Evolutionary conservation across 176 grass and related monocot genomes (phyloP), one percentile per base, ranked within the genome.

Genomic region (Dactylis glomerata): DNA sequence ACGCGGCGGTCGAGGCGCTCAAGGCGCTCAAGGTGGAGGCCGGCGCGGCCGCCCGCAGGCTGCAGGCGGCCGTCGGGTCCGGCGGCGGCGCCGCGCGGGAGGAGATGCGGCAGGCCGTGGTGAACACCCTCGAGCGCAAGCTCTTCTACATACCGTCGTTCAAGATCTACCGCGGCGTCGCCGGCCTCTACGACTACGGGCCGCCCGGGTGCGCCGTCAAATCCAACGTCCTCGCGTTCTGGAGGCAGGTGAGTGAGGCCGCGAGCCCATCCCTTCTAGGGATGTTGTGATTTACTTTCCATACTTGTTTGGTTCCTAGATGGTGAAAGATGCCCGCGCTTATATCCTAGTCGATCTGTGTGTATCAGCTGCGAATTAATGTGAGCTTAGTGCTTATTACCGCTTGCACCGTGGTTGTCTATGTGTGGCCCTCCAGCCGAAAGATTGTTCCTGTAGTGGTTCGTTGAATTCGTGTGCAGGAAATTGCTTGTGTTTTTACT

Each of bases 131-230:
- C 9, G 88, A 96, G 81, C 45, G 94, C 65, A 91, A 92, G 77
- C 88, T 93, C 5, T 96, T 96, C 72, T 93, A 93, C 81, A 96
- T 96, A 40, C 94, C 94, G 0, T 93, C 94, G 0, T 96, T 87
- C 77, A 96, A 93, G 94, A 91, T 93, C 85, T 96, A 96, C 82
- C 91, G 94, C 66, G 94, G 94, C 20, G 91, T 96, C n/a, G 94
- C 94, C 1, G 94, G 94, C 14, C 86, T 96, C 4, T 96, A 96
- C 42, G 94, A 96, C 44, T 96, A 96, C 38, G 94, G 94, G 1
- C 94, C 94, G 27, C 91, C 94, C 0, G 94, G 94, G 0, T 96
- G 94, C 75, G 91, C 88, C 69, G 91, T 93, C 51, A 96, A 93
- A 66, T 83, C 94, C 51, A 96, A 96, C 73, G 91, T 96, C 13